phyloP scores from a whole-genome alignment of 805 yeast species.

The Millerozyma acaciae region DNA sequence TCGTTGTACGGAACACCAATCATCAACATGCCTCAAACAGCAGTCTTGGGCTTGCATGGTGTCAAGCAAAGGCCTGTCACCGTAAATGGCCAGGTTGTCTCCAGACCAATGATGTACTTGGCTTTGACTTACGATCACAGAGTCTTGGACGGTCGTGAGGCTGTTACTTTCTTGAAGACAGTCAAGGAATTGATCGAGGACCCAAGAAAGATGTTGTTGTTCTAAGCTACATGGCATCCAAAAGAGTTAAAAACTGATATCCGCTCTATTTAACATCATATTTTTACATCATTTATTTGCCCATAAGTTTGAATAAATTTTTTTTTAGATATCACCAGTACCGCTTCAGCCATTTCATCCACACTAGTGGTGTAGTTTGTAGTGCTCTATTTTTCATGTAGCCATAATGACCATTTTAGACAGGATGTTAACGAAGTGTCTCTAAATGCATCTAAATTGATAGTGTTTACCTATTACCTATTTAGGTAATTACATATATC shows the following conservation, averaged over 20 bases:
- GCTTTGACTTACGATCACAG: slow-evolving; percentile 98
- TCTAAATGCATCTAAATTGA: slow-evolving; percentile 8
- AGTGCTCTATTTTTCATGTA: no score
- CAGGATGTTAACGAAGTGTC: no score
- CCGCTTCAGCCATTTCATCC: neutral
- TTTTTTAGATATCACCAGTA: neutral
- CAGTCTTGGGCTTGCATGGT: slow-evolving; percentile 96
- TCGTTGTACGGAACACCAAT: slow-evolving; percentile 97
- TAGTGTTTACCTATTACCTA: slow-evolving; percentile 22
- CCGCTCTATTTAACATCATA: neutral
- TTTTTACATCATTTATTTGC: neutral
- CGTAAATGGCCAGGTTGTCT: slow-evolving; percentile 90
- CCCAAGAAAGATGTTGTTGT: slow-evolving; percentile 91
- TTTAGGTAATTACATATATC: slow-evolving; percentile 13
- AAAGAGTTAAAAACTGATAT: neutral
- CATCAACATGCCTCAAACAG: slow-evolving; percentile 97
- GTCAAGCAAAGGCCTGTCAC: slow-evolving; percentile 96
- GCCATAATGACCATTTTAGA: no score
- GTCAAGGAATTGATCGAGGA: slow-evolving; percentile 97
- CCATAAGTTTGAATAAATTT: neutral
- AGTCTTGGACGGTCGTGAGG: slow-evolving; percentile 97
- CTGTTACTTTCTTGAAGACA: slow-evolving; percentile 93
- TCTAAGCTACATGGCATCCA: slow-evolving; percentile 9
- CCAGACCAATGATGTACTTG: slow-evolving; percentile 99
- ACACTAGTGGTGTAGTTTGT: no score